Base-by-base conservation (phyloP, 768 basidiomycete species). In the Dioszegia aurantiaca region DNA sequence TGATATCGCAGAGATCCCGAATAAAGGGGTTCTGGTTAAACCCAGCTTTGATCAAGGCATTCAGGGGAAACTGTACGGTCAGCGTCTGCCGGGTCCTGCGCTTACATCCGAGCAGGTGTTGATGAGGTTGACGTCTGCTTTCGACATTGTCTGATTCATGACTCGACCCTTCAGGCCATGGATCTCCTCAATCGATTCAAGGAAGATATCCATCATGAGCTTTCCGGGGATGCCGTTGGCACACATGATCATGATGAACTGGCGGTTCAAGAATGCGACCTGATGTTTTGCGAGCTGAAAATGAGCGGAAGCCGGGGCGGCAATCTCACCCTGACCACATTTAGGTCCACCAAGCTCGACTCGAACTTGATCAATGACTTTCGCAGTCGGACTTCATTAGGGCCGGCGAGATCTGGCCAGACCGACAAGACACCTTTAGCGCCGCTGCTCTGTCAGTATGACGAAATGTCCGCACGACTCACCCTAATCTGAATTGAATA, bases 231-330 rank as follows among this genome's bases (percentile, higher is more conserved):
- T 62, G 1, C 73, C 73, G 31, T 73, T 68, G 0, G 64, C 68
- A 17, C 63, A 66, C 61, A 77, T 68, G 45, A 77, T 64, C 21
- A 67, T 65, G 68, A 77, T 75, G 61, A 75, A 77, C 51, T 77
- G 75, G 21, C 75, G 55, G 53, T 77, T 75, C 43, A 77, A 55
- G 54, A 72, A 70, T 4, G 75, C 75, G 12, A 63, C 59, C 55
- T 70, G 65, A 46, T 69, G 71, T 39, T 70, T 70, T 19, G 73
- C 71, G 47, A 73, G 55, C 73, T 74, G 23, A 14, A 16, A 27
- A 44, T 69, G 52, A 62, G 60, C 58, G 8, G 31, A 30, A 24
- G 41, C 6, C 11, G 23, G 16, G 36, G 30, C 19, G 24, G 37
- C 21, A 43, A 19, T 67, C 75, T 59, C 17, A 77, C 75, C 46